phyloP scores from a whole-genome alignment of 441 rosid species.

The Populus hybrid region DNA sequence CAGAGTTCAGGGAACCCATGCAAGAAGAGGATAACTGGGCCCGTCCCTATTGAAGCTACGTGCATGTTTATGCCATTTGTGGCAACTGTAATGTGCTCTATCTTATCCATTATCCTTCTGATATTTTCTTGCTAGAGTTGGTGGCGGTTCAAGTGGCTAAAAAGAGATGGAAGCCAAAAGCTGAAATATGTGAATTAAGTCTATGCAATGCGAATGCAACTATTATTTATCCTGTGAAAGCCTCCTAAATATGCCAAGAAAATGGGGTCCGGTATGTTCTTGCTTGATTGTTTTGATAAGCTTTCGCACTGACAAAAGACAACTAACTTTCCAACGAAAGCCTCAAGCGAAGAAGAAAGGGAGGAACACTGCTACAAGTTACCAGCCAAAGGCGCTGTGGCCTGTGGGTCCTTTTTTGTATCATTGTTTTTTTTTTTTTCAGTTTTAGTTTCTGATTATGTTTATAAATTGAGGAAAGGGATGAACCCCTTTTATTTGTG shows the following conservation, averaged over 20 bases:
- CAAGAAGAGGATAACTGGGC: conserved; percentile 10
- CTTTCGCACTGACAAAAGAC: not conserved
- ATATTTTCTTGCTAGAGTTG: no score
- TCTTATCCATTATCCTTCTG: conserved; percentile 1
- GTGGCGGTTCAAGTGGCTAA: no score
- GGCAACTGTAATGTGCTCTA: conserved; percentile 11
- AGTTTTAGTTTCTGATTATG: no score
- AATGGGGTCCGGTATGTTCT: no score
- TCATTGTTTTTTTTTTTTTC: no score
- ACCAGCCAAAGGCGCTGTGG: no score
- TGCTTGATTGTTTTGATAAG: no score
- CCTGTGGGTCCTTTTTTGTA: no score
- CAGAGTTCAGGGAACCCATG: conserved; percentile 17
- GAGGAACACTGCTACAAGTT: not conserved
- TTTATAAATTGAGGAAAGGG: no score
- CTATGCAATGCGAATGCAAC: not conserved
- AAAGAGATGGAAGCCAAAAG: no score
- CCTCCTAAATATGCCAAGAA: not conserved
- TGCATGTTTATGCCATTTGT: conserved; percentile 14
- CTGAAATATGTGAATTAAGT: no score
- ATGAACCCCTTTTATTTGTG: no score
- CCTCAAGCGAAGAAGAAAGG: not conserved
- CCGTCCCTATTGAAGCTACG: not conserved
- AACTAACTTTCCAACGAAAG: not conserved
- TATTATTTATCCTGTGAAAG: not conserved